These are phyloP conservation scores for Leucocoprinus sp. DNA, from an alignment of 768 basidiomycete genomes.

Conservation along the genomic window DNA sequence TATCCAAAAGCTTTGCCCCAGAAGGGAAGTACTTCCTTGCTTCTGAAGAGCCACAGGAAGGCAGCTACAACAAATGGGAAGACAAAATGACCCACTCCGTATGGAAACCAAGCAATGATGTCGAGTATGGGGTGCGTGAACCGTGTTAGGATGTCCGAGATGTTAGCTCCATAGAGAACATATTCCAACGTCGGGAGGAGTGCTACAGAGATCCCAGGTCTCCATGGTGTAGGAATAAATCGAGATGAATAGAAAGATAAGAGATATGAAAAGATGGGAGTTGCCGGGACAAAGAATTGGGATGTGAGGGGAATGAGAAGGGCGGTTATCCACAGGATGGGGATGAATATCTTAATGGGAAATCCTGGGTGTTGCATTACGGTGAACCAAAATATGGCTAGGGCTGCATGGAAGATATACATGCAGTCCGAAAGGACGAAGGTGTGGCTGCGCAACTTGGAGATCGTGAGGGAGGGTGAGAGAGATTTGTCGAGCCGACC, in stretches of 20 bases:
- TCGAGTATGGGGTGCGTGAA: conserved; percentile 91
- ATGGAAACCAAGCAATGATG: conserved; percentile 92
- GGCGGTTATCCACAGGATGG: conserved; percentile 56
- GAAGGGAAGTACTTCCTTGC: conserved; percentile 69
- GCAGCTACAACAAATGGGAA: conserved; percentile 82
- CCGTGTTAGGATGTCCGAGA: conserved; percentile 92
- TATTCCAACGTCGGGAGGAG: conserved; percentile 92
- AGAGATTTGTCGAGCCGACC: conserved; percentile 69
- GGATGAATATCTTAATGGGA: conserved; percentile 71
- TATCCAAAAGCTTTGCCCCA: conserved; percentile 89
- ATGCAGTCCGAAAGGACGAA: conserved; percentile 50
- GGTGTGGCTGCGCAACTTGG: conserved; percentile 46
- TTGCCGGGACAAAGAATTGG: conserved; percentile 87
- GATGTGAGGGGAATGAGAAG: conserved; percentile 80
- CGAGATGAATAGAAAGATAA: conserved; percentile 80
- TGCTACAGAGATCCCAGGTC: conserved; percentile 85
- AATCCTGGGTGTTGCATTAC: conserved; percentile 66
- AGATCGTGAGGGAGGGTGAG: conserved; percentile 59
- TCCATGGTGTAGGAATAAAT: conserved; percentile 68
- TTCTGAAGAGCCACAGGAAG: conserved; percentile 84
- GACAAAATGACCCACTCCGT: conserved; percentile 89
- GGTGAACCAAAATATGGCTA: conserved; percentile 62
- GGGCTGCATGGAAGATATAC: conserved; percentile 56
- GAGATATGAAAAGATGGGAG: conserved; percentile 80
- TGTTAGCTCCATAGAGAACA: conserved; percentile 94